Conservation (phyloP, 2,329 filamentous ascomycete genomes). For the Trichophyton benhamiae region DNA sequence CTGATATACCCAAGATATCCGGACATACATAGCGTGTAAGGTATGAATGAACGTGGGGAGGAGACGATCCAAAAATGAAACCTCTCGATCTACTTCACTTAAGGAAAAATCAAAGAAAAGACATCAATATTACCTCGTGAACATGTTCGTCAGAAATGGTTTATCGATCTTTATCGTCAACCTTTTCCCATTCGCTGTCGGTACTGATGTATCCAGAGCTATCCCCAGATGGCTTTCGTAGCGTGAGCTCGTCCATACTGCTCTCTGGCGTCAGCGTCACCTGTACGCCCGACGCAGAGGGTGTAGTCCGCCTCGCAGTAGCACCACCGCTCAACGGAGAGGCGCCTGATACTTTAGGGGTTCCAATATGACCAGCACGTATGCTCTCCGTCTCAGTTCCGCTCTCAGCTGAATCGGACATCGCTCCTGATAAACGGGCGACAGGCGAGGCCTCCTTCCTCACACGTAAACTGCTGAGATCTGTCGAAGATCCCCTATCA, state of each 20-base stretch:
- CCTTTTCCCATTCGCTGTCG: conserved; percentile 96
- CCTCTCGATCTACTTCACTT: conserved; percentile 4
- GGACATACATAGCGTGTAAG: conserved; percentile 7
- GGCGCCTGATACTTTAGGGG: background rate
- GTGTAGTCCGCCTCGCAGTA: conserved; percentile 27
- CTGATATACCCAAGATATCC: conserved; percentile 14
- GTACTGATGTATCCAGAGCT: conserved; percentile 56
- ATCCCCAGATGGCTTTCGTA: conserved; percentile 31
- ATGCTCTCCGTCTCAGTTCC: conserved; percentile 34
- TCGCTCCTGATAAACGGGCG: conserved; percentile 17
- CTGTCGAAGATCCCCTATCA: conserved; percentile 6
- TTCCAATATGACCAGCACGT: conserved; percentile 12
- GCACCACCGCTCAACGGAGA: background rate
- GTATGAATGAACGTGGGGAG: background rate
- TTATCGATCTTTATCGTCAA: conserved; percentile 55
- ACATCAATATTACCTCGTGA: background rate
- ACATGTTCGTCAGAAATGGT: background rate
- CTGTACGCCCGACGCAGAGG: conserved; percentile 24
- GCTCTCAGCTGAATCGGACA: conserved; percentile 28
- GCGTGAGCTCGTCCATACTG: conserved; percentile 27
- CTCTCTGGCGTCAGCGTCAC: background rate
- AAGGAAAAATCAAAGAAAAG: conserved; percentile 2
- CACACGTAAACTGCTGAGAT: conserved; percentile 8
- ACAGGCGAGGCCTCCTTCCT: conserved; percentile 12
- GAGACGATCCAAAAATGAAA: conserved; percentile 1